Evolutionary conservation across 805 yeast species (phyloP), one percentile per base, ranked within the genome.

Genomic region (Metschnikowia lachancei): DNA sequence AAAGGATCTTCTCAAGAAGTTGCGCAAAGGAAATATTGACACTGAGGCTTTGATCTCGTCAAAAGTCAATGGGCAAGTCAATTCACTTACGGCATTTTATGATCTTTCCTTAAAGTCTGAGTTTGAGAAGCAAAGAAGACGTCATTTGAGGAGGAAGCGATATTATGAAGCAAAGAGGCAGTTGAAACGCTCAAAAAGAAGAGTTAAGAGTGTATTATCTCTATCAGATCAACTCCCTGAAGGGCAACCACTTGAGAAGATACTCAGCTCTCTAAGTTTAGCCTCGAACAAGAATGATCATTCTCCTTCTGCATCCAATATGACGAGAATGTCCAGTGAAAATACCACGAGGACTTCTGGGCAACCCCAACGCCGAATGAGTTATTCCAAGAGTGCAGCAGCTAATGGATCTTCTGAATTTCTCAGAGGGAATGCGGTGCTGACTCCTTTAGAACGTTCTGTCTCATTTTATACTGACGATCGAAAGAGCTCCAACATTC

Each of bases 31-130:
- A 20, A 85, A 87, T n/a, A 68, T 88, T 31, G 87, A 86, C 59
- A 72, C 76, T 2, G 84, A 81, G 12, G 64, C 74, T 1, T 66
- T 90, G 28, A 80, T 79, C 53, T 69, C 76, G 8, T 77, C 85
- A 24, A 81, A 89, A 3, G 57, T 66, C 24, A 72, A 76, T 46
- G 75, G 77, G 39, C 80, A 83, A 46, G 79, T 87, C 64, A 94
- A 87, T 63, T 71, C 88, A 0, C 66, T 86, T 13, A 80, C 86
- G 12, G 96, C 92, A 0, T 73, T 83, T 47, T 89, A 91, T 84
- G 82, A 82, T 38, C 67, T 88, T 16, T 64, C 82, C 14, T 64
- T 84, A 24, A 88, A 85, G 18, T 67, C 69, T 39, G 82, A 79
- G 53, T 67, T 63, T 41, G 49, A 58, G 11, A 63, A 63, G 41